A percentile compares a stretch with the other conserved stretches of the same genome.
Evolutionary conservation across 345 rosid species (phyloP).

Genomic region (Cardiospermum halicacabum): DNA sequence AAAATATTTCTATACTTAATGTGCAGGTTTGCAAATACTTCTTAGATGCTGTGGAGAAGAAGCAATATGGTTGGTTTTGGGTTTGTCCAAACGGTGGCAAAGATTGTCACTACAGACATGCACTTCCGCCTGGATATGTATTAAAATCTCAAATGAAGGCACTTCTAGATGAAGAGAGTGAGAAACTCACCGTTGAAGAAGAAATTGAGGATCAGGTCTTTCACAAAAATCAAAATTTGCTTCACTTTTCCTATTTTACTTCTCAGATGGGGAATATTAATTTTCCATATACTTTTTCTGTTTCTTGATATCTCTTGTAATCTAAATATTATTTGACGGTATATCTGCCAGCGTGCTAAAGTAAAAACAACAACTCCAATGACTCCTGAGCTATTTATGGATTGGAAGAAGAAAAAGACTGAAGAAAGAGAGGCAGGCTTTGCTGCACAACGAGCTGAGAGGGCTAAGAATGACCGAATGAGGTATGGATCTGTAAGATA

Average conservation of each 20-base stretch:
- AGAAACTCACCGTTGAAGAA: constrained; percentile 77
- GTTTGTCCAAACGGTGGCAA: constrained; percentile 78
- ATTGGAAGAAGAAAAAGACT: constrained; percentile 84
- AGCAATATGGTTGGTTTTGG: constrained; percentile 99
- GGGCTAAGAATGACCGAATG: constrained; percentile 99
- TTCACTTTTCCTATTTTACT: background rate
- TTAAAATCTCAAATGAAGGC: constrained; percentile 97
- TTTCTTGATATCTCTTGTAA: background rate
- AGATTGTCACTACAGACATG: constrained; percentile 94
- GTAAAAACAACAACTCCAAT: constrained; percentile 64
- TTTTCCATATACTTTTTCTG: background rate
- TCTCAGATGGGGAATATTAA: background rate
- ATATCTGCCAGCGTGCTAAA: constrained; percentile 60
- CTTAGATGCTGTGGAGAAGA: constrained; percentile 94
- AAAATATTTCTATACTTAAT: background rate
- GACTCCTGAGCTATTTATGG: constrained; percentile 80
- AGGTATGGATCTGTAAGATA: constrained; percentile 42
- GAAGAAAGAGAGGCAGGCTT: constrained; percentile 81
- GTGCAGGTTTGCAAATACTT: constrained; percentile 89
- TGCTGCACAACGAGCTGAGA: constrained; percentile 79
- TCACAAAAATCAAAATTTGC: background rate
- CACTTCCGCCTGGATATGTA: constrained; percentile 93
- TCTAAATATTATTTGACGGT: background rate
- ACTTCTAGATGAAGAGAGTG: constrained; percentile 77
- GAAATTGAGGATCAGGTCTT: constrained; percentile 88